Evolutionary conservation across 257 asterid genomes (phyloP).

Genomic region (Fraxinus cuspidata): DNA sequence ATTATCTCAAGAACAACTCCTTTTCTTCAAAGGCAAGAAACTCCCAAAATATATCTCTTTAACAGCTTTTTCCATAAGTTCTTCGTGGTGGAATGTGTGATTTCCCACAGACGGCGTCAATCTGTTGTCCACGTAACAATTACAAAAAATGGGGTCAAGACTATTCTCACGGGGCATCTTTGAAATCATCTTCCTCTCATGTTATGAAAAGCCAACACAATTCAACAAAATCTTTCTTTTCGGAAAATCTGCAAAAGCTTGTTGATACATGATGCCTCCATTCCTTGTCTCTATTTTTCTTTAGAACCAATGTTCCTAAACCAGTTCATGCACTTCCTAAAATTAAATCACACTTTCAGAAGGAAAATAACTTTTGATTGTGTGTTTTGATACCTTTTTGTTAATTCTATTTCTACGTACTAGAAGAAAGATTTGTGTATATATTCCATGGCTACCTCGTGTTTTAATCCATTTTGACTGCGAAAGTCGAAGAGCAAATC

Average conservation of each 20-base stretch:
- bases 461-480: conserved; percentile 74
- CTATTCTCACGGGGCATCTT: conserved; percentile 45
- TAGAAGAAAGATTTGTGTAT: background rate
- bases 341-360: conserved; percentile 46
- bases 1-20: no score
- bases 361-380: conserved; percentile 29
- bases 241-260: no score
- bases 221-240: conserved; percentile 1
- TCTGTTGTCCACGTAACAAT: no score
- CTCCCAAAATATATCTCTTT: no score
- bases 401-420: no score
- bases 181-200: conserved; percentile 44
- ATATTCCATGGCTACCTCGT: conserved; percentile 53
- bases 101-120: no score
- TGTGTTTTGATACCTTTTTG: conserved; percentile 17
- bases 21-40: no score
- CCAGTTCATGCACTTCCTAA: conserved; percentile 32
- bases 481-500: conserved; percentile 43
- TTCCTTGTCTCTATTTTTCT: no score
- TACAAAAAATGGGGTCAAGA: no score
- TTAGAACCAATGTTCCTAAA: conserved; percentile 16
- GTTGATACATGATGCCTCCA: conserved; percentile 47
- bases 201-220: conserved; percentile 2
- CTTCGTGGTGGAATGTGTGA: no score
- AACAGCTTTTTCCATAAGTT: no score